Conservation (phyloP, 208 protist species). For the Trypanosomatidae sp. region DNA sequence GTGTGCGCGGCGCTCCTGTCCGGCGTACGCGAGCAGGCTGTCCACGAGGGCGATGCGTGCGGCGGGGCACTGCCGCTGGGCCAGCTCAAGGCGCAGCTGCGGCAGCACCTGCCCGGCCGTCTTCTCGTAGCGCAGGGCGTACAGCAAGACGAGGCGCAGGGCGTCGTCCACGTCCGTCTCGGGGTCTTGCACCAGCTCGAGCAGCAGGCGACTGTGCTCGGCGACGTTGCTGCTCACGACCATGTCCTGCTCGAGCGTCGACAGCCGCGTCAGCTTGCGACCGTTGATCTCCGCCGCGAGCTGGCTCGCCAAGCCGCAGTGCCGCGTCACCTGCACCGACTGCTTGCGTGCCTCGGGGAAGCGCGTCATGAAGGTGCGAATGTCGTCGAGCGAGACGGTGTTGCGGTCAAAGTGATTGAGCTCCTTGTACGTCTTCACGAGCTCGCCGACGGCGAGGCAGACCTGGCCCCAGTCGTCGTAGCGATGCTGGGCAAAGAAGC, state of each 20-base stretch:
- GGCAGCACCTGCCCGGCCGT: constrained; percentile 40
- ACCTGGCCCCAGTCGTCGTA: constrained; percentile 97
- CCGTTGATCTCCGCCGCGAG: constrained; percentile 70
- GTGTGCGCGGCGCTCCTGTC: constrained; percentile 47
- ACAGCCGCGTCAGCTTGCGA: constrained; percentile 68
- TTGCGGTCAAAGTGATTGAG: constrained; percentile 74
- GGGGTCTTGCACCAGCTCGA: constrained; percentile 72
- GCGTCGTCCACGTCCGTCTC: constrained; percentile 76
- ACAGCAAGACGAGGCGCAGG: constrained; percentile 66
- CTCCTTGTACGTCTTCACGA: constrained; percentile 92
- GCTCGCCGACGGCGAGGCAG: constrained; percentile 88
- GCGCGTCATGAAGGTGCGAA: constrained; percentile 76
- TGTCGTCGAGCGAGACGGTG: constrained; percentile 74
- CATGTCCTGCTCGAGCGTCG: constrained; percentile 80
- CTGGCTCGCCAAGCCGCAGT: constrained; percentile 68
- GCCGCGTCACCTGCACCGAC: constrained; percentile 64
- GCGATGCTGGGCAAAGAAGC: constrained; percentile 93
- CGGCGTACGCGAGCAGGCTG: constrained; percentile 45
- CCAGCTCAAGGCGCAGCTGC: constrained; percentile 48
- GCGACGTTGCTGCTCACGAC: constrained; percentile 48
- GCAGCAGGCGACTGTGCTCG: constrained; percentile 60
- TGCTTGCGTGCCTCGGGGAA: constrained; percentile 75
- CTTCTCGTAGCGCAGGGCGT: constrained; percentile 70
- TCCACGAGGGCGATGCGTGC: constrained; percentile 63
- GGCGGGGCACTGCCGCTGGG: constrained; percentile 31